phyloP scores from a whole-genome alignment of 1,284 basidiomycete genomes.

The Marasmius oreades region DNA sequence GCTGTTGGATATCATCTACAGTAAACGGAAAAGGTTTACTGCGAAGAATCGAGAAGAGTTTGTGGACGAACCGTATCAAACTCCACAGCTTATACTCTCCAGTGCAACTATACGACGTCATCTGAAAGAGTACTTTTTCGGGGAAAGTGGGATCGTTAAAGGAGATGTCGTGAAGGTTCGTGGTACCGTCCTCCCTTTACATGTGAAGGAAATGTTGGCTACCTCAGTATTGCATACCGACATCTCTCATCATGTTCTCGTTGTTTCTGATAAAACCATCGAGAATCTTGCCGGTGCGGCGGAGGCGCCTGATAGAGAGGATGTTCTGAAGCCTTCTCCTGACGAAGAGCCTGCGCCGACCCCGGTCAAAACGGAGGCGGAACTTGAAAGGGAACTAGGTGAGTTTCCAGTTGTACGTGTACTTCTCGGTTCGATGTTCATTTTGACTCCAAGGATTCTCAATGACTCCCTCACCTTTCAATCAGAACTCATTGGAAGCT shows the following conservation, averaged over 20 bases:
- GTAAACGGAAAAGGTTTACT: slow-evolving; percentile 26
- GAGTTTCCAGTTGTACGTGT: neutral
- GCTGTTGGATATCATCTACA: slow-evolving; percentile 56
- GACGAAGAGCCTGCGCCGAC: slow-evolving; percentile 1
- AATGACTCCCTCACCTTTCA: slow-evolving; percentile 46
- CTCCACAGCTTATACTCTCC: slow-evolving; percentile 61
- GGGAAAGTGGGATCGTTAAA: slow-evolving; percentile 54
- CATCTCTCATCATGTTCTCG: slow-evolving; percentile 58
- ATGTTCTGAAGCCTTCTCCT: slow-evolving; percentile 14
- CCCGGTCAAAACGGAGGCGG: neutral
- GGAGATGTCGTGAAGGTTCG: slow-evolving; percentile 44
- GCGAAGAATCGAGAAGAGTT: slow-evolving; percentile 18
- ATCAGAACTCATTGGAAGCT: slow-evolving; percentile 56
- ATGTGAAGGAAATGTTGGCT: slow-evolving; percentile 16
- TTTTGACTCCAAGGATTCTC: slow-evolving; percentile 31
- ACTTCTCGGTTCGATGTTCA: neutral
- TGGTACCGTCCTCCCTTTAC: slow-evolving; percentile 25
- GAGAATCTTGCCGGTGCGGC: slow-evolving; percentile 44
- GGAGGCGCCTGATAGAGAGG: slow-evolving; percentile 14
- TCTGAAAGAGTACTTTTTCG: slow-evolving; percentile 48
- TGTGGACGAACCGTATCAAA: slow-evolving; percentile 19
- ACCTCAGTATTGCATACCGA: slow-evolving; percentile 12
- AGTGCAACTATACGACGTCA: slow-evolving; percentile 65
- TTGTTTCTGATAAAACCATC: slow-evolving; percentile 53
- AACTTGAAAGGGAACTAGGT: slow-evolving; percentile 1